Evolutionary conservation across 208 protist species (phyloP).

Genomic region (Naegleria gruberi): DNA sequence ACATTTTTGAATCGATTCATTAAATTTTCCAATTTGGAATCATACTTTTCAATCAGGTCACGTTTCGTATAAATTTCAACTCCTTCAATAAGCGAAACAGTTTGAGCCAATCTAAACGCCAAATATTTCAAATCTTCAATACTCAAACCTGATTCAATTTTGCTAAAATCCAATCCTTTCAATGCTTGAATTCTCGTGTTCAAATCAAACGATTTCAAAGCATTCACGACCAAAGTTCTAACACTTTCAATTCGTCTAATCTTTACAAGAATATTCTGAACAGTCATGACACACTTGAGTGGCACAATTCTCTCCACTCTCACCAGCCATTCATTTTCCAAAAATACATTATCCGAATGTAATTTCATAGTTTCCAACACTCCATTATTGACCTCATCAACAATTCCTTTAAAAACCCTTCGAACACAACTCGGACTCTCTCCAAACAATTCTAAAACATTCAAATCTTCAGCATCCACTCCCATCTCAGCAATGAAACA

Average conservation of each 20-base stretch:
- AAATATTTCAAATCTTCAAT: background rate
- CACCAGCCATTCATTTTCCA: background rate
- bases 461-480: background rate
- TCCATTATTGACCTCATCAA: constrained; percentile 1
- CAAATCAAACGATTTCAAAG: background rate
- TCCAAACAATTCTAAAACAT: background rate
- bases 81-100: background rate
- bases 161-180: background rate
- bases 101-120: background rate
- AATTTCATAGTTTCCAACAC: background rate
- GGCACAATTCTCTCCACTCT: background rate
- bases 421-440: background rate
- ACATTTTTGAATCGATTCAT: background rate
- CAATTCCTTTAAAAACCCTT: background rate
- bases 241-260: background rate
- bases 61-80: background rate
- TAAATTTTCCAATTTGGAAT: background rate
- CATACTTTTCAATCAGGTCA: background rate
- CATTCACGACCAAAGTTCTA: background rate
- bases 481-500: background rate
- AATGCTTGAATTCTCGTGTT: background rate
- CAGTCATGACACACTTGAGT: background rate
- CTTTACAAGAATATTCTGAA: background rate
- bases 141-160: background rate
- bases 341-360: background rate